Percentiles rank a stretch among this genome's conserved stretches.
Conservation (phyloP, 306 rosid species). For the Lathyrus aphaca region DNA sequence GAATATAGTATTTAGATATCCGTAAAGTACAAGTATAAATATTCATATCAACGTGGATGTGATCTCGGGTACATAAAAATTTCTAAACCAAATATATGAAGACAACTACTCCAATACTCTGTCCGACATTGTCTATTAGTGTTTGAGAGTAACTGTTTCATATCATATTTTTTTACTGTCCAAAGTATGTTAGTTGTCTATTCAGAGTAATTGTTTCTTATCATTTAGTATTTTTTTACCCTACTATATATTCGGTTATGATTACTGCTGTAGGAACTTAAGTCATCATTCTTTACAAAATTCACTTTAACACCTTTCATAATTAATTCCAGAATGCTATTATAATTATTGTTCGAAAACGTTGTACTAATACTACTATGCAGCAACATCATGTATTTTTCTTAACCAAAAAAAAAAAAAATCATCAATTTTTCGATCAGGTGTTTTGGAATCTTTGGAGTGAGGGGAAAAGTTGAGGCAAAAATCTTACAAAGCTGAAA, state of each 20-base stretch:
- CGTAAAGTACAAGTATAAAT: too few relatives aligned
- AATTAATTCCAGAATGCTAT: background rate
- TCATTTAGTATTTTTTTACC: constrained; percentile 8
- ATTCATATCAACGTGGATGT: too few relatives aligned
- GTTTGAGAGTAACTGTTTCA: background rate
- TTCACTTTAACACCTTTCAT: constrained; percentile 19
- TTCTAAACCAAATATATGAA: too few relatives aligned
- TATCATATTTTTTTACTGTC: too few relatives aligned
- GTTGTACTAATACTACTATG: background rate
- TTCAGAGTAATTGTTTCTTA: background rate
- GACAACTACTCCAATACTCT: too few relatives aligned
- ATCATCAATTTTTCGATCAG: constrained; percentile 10
- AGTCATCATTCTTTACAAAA: constrained; percentile 38
- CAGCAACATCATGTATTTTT: constrained; percentile 15
- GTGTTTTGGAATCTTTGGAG: constrained; percentile 50
- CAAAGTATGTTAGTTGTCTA: too few relatives aligned
- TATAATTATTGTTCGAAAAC: constrained; percentile 23
- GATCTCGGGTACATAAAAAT: too few relatives aligned
- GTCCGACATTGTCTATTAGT: too few relatives aligned
- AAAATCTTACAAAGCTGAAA: constrained; percentile 46
- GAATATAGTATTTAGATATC: too few relatives aligned
- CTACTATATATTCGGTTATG: constrained; percentile 29
- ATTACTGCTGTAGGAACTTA: constrained; percentile 23
- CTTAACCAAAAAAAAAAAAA: background rate
- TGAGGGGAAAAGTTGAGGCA: constrained; percentile 16